Percentiles rank a stretch among this genome's conserved stretches.
These are phyloP conservation scores for Kwoniella heveanensis DNA, from an alignment of 768 basidiomycete species.

Conservation along the genomic window DNA sequence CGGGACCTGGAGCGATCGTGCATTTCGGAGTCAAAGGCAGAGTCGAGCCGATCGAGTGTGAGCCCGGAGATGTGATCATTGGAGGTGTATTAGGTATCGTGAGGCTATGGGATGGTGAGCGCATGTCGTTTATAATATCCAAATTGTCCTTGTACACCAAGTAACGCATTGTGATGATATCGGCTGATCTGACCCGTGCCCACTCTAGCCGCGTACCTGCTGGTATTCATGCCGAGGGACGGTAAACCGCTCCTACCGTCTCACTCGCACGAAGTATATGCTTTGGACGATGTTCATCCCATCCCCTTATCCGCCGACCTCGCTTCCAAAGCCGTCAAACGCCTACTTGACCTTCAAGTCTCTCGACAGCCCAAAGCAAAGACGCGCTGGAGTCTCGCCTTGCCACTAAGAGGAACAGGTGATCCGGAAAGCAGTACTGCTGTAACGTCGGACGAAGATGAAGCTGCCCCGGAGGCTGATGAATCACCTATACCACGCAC, in stretches of 20 bases:
- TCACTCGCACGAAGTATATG: slow-evolving; percentile 38
- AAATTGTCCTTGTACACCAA: neutral
- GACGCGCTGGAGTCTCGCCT: slow-evolving; percentile 20
- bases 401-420: slow-evolving; percentile 1
- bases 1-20: slow-evolving; percentile 33
- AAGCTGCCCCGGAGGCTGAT: slow-evolving; percentile 28
- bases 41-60: slow-evolving; percentile 23
- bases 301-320: slow-evolving; percentile 37
- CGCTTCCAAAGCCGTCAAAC: slow-evolving; percentile 22
- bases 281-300: slow-evolving; percentile 43
- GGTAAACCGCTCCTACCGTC: slow-evolving; percentile 33
- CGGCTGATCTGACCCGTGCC: neutral
- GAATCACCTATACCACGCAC: slow-evolving; percentile 22
- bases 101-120: slow-evolving; percentile 50
- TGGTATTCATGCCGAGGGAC: slow-evolving; percentile 40
- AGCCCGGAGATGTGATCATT: slow-evolving; percentile 30
- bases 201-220: slow-evolving; percentile 43
- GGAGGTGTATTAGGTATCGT: slow-evolving; percentile 51
- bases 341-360: slow-evolving; percentile 22
- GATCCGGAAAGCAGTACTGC: slow-evolving; percentile 11
- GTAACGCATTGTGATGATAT: too few relatives aligned
- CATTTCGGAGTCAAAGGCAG: slow-evolving; percentile 45
- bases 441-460: slow-evolving; percentile 12
- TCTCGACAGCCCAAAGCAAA: slow-evolving; percentile 19
- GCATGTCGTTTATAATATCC: too few relatives aligned